Percentiles rank a stretch among this genome's conserved stretches.
Evolutionary conservation across 2,329 filamentous ascomycete genomes (phyloP).

Genomic region (Talaromyces sp.): DNA sequence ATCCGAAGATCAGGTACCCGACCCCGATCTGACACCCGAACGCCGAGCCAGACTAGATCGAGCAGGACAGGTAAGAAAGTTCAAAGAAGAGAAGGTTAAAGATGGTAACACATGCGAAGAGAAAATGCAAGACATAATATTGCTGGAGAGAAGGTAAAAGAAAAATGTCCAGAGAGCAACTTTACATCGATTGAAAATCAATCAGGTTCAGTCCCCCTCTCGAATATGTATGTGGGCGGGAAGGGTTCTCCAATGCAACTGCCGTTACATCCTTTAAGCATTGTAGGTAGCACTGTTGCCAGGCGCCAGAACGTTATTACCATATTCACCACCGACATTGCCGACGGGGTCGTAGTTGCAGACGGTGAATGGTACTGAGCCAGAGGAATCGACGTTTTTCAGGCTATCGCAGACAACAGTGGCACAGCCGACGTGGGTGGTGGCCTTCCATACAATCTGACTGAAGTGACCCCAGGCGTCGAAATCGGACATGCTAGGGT

Average conservation of each 20-base stretch:
- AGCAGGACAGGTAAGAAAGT: constrained; percentile 16
- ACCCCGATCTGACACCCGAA: constrained; percentile 9
- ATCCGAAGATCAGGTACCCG: constrained; percentile 5
- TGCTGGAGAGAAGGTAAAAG: background rate
- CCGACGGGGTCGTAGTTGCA: constrained; percentile 83
- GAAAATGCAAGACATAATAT: constrained; percentile 11
- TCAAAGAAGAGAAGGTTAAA: constrained; percentile 15
- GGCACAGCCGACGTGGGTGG: constrained; percentile 65
- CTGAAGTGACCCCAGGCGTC: constrained; percentile 73
- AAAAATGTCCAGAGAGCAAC: background rate
- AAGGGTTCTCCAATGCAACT: background rate
- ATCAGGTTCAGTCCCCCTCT: background rate
- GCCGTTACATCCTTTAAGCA: constrained; percentile 17
- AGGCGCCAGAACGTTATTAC: constrained; percentile 51
- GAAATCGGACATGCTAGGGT: constrained; percentile 66
- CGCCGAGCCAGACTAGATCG: constrained; percentile 6
- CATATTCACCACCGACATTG: constrained; percentile 62
- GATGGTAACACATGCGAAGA: constrained; percentile 12
- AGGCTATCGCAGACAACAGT: constrained; percentile 51
- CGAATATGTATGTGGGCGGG: background rate
- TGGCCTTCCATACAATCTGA: constrained; percentile 71
- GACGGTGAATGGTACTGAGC: constrained; percentile 71
- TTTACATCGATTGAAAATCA: background rate
- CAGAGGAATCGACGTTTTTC: constrained; percentile 43
- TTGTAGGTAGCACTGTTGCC: constrained; percentile 34